Base-by-base conservation (phyloP, 176 grass and related monocot genomes). In the Aegilops longissima region DNA sequence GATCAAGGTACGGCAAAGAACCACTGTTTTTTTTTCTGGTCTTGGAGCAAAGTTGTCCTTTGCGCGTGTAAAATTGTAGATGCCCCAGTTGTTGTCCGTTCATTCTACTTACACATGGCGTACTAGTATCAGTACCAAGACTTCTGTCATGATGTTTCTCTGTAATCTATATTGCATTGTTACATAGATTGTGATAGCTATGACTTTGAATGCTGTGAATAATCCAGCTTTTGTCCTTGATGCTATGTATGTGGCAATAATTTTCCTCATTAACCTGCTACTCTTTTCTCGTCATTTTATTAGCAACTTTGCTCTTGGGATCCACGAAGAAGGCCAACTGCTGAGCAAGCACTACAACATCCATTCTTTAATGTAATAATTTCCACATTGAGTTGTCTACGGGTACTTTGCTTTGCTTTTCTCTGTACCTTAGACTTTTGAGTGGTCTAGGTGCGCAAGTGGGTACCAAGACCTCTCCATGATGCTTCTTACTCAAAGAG, bases 231-330 rank as follows among this genome's bases (percentile, higher is more conserved):
- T 77, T 63, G 2, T 61, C n/a, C 29, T 34, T 66, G 64, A 39
- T 70, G 16, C 69, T 5, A 82, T 86, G 52, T 70, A 20, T 77
- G 0, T 35, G 49, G 38, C 47, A 73, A 29, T 81, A 70, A 62
- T 80, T 81, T 6, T 45, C 21, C 44, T 69, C 82, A 33, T 68
- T 92, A 81, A 74, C 66, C 38, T 66, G 35, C 1, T 73, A 35
- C 16, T 65, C n/a, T 67, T 88, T 47, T 76, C 8, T 33, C 59
- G 2, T 86, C 34, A 67, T 83, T 82, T 75, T 62, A 1, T 24
- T 54, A 98, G 95, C 87, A 89, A 92, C 87, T 98, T 70, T 98
- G 95, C 59, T 98, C 93, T 62, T 98, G 95, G 95, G 93, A 98
- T 89, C 95, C 91, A 11, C 85, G 17, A 82, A 93, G 86, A 75